Percentiles rank a stretch among this genome's conserved stretches.
phyloP scores from a whole-genome alignment of 208 protist genomes.

The Leishmania lainsoni region DNA sequence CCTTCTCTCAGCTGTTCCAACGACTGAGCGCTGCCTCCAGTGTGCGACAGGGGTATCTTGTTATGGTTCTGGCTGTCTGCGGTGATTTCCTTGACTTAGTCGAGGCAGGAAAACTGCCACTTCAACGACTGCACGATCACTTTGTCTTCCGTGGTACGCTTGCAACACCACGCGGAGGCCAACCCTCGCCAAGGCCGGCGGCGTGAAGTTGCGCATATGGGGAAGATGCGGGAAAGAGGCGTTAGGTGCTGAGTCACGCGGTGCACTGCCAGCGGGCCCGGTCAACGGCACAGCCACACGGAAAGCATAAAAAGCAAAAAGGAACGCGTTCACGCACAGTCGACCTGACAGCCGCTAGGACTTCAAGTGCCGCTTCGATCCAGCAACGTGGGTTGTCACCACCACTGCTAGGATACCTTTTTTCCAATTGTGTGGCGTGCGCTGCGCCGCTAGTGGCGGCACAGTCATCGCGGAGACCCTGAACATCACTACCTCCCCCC shows the following conservation, averaged over 20 bases:
- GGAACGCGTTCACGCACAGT: not conserved
- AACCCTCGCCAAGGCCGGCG: not conserved
- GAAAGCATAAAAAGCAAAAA: not conserved
- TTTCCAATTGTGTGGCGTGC: not conserved
- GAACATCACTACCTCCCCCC: not conserved
- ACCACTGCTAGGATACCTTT: not conserved
- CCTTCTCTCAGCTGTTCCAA: slow-evolving; percentile 10
- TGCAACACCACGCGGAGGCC: not conserved
- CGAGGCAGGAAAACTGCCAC: not conserved
- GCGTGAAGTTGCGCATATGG: not conserved
- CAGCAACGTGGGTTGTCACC: not conserved
- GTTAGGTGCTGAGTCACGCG: not conserved
- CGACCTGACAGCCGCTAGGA: not conserved
- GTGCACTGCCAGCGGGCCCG: not conserved
- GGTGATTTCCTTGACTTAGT: slow-evolving; percentile 4
- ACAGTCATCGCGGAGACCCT: not conserved
- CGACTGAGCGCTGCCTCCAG: not conserved
- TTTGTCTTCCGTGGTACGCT: not conserved
- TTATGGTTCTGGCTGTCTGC: slow-evolving; percentile 11
- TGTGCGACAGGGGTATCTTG: slow-evolving; percentile 23
- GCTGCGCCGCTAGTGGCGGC: not conserved
- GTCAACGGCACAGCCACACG: not conserved
- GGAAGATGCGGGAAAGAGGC: not conserved
- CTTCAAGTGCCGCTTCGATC: not conserved
- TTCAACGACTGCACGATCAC: not conserved